phyloP scores from a whole-genome alignment of 768 basidiomycete genomes.

The Auricularia auricula-judae region DNA sequence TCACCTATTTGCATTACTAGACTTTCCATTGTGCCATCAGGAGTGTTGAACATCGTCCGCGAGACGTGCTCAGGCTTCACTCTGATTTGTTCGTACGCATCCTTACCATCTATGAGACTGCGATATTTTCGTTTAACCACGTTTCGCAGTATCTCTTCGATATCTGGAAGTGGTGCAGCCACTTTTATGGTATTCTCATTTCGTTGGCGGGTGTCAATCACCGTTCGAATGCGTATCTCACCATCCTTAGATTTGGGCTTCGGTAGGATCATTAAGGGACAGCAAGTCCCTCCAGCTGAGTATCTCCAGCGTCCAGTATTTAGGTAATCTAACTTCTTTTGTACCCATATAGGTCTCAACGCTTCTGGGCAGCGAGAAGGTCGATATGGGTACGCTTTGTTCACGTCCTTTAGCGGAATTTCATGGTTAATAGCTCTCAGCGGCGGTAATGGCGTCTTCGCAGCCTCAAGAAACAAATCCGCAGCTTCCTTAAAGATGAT shows the following conservation, averaged over 20 bases:
- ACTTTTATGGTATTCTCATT: conserved; percentile 4
- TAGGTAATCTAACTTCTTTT: background rate
- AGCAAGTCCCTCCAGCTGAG: background rate
- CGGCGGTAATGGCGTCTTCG: background rate
- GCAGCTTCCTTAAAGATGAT: background rate
- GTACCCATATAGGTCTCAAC: background rate
- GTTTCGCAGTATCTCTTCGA: no score
- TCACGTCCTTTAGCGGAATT: conserved; percentile 3
- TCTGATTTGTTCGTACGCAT: conserved; percentile 23
- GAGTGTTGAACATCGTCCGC: conserved; percentile 21
- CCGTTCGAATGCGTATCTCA: background rate
- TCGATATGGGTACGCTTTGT: background rate
- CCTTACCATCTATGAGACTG: conserved; percentile 18
- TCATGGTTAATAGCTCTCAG: conserved; percentile 3
- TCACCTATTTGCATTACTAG: conserved; percentile 26
- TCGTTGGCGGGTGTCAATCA: conserved; percentile 1
- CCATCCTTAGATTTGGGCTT: conserved; percentile 1
- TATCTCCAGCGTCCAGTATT: conserved; percentile 4
- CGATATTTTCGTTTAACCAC: no score
- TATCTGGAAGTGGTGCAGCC: background rate
- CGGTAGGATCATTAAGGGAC: conserved; percentile 1
- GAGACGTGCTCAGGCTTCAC: conserved; percentile 13
- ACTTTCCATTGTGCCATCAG: conserved; percentile 35
- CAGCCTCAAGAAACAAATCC: background rate
- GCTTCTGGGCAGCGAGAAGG: conserved; percentile 5